These are phyloP conservation scores for Hypholoma fasciculare DNA, from an alignment of 768 basidiomycete species.

Conservation along the genomic window DNA sequence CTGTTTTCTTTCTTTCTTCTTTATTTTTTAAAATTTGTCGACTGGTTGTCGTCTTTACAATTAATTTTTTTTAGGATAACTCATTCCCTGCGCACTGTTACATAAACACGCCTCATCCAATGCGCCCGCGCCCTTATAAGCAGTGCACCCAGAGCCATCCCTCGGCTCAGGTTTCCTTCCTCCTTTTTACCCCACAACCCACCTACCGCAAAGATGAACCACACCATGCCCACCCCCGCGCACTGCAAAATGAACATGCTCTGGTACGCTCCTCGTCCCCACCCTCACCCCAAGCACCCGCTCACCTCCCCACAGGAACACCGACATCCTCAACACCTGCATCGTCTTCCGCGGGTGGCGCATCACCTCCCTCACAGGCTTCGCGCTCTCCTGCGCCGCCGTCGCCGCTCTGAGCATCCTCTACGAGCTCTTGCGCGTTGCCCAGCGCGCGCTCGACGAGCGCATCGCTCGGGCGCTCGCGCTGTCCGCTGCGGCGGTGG, in stretches of 20 bases:
- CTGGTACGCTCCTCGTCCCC: slow-evolving; percentile 42
- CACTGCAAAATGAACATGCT: slow-evolving; percentile 81
- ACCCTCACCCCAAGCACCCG: background rate
- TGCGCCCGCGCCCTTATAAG: no score
- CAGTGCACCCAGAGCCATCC: no score
- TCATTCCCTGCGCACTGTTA: no score
- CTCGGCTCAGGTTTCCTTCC: background rate
- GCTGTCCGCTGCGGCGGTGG: slow-evolving; percentile 35
- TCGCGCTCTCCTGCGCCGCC: slow-evolving; percentile 62
- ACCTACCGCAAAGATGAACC: slow-evolving; percentile 31
- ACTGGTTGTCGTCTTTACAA: no score
- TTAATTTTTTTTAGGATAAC: no score
- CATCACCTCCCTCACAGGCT: slow-evolving; percentile 52
- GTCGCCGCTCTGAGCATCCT: slow-evolving; percentile 67
- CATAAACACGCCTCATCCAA: no score
- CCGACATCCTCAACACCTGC: slow-evolving; percentile 76
- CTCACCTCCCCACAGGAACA: slow-evolving; percentile 51
- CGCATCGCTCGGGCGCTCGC: slow-evolving; percentile 41
- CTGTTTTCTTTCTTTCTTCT: no score
- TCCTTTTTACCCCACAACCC: background rate
- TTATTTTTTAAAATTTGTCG: no score
- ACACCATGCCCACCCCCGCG: slow-evolving; percentile 46
- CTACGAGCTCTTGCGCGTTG: slow-evolving; percentile 75
- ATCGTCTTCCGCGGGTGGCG: slow-evolving; percentile 82
- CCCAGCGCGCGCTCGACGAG: slow-evolving; percentile 58